Evolutionary conservation across 1,284 basidiomycete species (phyloP), one percentile per base, ranked within the genome.

Genomic region (Heliocybe sulcata): DNA sequence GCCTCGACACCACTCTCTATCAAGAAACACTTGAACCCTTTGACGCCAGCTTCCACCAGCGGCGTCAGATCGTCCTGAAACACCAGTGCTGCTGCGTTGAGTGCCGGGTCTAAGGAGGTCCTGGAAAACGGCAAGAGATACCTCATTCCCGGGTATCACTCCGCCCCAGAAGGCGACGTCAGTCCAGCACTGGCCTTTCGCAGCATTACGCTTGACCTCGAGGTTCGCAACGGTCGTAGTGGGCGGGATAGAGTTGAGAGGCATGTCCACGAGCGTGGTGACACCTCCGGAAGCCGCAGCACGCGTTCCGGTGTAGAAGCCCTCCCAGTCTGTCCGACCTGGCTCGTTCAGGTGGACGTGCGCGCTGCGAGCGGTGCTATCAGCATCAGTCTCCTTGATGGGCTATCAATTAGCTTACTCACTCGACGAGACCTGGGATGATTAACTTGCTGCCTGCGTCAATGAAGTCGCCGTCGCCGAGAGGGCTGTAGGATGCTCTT

Each of bases 141-240:
- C 90, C 72, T 90, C 79, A 72, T 98, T 96, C 4, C 85, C 87
- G 2, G 94, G 94, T 54, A 97, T 87, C 38, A 92, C 87, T 2
- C 94, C 94, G 42, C 94, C 94, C 94, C 94, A 98, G 69, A 97
- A 97, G 0, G 86, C 94, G 22, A 96, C 82, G 67, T 98, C 94
- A 20, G 83, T 81, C 73, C 84, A 83, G 67, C 88, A 91, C 64
- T 93, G 85, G 16, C 81, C 83, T 51, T 70, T 64, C 1, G 94
- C 92, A 1, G 86, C 87, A 11, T 68, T 64, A 8, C 82, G 78
- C 71, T 97, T 97, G 27, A 74, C 66, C 49, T 81, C 70, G 16
- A 97, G 75, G 64, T 93, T 84, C 9, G 74, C 73, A 3, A 92
- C 78, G 0, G 91, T 94, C 1, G 92, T 95, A 0, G 94, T 97